Evolutionary conservation across 768 basidiomycete genomes (phyloP), one percentile per base, ranked within the genome.

Genomic region (Pilatotrama ljubarskyi): DNA sequence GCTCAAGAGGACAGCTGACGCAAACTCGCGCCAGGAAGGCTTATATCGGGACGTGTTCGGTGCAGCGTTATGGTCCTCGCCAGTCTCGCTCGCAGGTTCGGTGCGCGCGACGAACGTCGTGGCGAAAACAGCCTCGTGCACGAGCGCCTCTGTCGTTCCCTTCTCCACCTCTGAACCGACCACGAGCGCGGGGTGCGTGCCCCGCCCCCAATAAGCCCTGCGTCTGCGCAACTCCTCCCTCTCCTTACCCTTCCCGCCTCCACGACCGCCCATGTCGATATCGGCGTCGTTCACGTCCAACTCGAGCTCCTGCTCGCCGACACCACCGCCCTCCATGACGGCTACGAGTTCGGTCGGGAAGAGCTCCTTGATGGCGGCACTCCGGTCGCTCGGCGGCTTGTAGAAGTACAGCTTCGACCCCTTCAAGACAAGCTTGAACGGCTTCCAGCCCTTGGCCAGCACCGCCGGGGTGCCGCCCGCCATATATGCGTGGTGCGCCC

Each of bases 321-420:
- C 68, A 51, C 68, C 67, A 55, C 81, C 83, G 51, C 86, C 84
- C 44, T 81, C 73, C 15, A 75, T 74, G 0, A 80, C 78, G 0
- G 83, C 79, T 0, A 89, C 83, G 17, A 90, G 73, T 8, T 77
- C 83, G 0, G 82, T 79, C 10, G 90, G 87, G 67, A 95, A 95
- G 24, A 93, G 74, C 8, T 88, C 86, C 69, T 86, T 90, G 52
- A 93, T 79, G 0, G 79, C 87, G 1, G 77, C 74, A 22, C 73
- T 76, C 56, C 85, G 77, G 63, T 95, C 93, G 26, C 80, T 77
- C 0, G 93, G 91, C 0, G 91, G 85, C 67, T 95, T 95, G 71
- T 90, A 93, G 68, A 95, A 90, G 71, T 90, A 88, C 49, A 95
- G 66, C 71, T 95, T 95, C 13, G 88, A 84, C 6, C 93, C 93